A percentile compares a stretch with the other conserved stretches of the same genome.
phyloP scores from a whole-genome alignment of 2,329 filamentous ascomycete species.

The Talaromyces funiculosus region DNA sequence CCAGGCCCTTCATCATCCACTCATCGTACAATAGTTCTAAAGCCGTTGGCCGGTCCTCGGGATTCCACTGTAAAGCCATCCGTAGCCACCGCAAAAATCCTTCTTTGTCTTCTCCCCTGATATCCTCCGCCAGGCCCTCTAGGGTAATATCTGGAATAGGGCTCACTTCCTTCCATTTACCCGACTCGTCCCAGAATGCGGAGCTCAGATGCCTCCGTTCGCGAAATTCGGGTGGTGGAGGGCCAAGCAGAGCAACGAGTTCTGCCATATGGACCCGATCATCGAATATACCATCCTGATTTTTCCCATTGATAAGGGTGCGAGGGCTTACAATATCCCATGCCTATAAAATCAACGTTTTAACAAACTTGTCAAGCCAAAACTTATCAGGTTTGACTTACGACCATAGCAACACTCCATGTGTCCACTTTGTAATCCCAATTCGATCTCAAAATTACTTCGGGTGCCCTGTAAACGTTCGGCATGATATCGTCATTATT shows the following conservation, averaged over 20 bases:
- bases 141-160: no score
- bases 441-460: conserved; percentile 35
- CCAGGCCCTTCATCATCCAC: no score
- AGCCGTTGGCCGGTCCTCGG: no score
- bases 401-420: conserved; percentile 38
- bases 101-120: no score
- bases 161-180: no score
- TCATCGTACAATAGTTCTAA: no score
- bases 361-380: no score
- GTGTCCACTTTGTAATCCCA: conserved; percentile 38
- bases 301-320: background rate
- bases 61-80: no score
- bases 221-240: background rate
- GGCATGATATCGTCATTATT: conserved; percentile 37
- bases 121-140: no score
- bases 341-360: background rate
- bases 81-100: no score
- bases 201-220: background rate
- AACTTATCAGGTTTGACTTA: no score
- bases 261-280: conserved; percentile 1
- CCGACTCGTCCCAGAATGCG: background rate
- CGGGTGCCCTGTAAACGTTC: conserved; percentile 36
- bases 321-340: background rate
- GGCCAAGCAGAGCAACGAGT: background rate
- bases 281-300: background rate